Evolutionary conservation across 176 grass and related monocot species (phyloP), one percentile per base, ranked within the genome.

Genomic region (Saccharum spontaneum): DNA sequence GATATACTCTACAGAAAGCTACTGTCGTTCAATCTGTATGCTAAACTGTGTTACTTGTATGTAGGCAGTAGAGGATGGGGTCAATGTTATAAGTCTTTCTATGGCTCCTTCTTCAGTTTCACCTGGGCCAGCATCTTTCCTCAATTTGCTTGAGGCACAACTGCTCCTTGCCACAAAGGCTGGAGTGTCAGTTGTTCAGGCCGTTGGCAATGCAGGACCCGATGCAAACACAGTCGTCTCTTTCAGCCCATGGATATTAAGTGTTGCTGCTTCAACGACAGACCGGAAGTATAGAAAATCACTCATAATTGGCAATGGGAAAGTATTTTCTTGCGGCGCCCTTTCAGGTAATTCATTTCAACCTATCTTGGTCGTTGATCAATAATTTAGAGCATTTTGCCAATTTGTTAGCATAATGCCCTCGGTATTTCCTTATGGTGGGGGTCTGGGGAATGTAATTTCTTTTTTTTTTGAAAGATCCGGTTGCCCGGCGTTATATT

Each of bases 231-330:
- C 91, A 71, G 38, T 98, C 65, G 88, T 95, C 63, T 98, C 93
- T 8, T 98, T 98, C 82, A 98, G 96, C 79, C 96, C 96, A 75
- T 98, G 96, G 96, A 95, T 95, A 85, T 90, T 82, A 75, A 98
- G 91, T 76, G 91, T 98, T 22, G 93, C 87, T 22, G 96, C 91
- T 86, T 98, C 93, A 5, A 78, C 74, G 24, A 95, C 90, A 15
- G 91, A 95, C 36, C 84, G 93, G 44, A 73, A 83, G 75, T 98
- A 98, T 62, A 94, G 90, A 76, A 95, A 94, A 74, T 84, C 87
- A 34, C 75, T 95, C 66, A 55, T 92, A 74, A 87, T 75, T 82
- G 96, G 91, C 78, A 90, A 86, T 80, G 88, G 91, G 64, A 77
- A 82, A 65, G 26, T 69, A 78, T 87, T 92, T 20, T 90, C 88